Conservation (phyloP, 345 rosid genomes). For the Atalantia buxifolia region DNA sequence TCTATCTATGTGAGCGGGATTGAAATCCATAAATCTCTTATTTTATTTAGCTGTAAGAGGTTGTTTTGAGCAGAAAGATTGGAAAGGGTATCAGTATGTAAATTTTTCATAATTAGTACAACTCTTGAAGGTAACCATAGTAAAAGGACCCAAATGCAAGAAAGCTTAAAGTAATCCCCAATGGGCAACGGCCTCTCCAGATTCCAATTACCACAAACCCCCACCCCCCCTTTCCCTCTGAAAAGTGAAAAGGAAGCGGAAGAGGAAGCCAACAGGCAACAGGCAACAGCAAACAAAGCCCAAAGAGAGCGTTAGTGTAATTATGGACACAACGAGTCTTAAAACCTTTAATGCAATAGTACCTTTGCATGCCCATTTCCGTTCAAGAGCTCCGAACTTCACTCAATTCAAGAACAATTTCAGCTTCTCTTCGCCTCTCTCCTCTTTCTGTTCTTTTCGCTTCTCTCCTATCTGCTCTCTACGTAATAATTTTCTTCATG, state of each 20-base stretch:
- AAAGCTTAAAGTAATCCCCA: not conserved
- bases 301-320: not conserved
- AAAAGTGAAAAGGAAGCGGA: not conserved
- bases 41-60: not conserved
- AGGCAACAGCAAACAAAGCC: not conserved
- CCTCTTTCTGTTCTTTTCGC: slow-evolving; percentile 16
- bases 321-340: slow-evolving; percentile 21
- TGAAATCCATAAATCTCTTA: not conserved
- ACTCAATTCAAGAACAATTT: slow-evolving; percentile 29
- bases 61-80: not conserved
- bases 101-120: too few species aligned
- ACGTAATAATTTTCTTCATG: slow-evolving; percentile 21
- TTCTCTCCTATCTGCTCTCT: slow-evolving; percentile 36
- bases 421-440: slow-evolving; percentile 16
- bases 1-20: too few species aligned
- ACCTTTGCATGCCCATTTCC: slow-evolving; percentile 27
- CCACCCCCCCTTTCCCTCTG: not conserved
- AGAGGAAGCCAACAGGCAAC: not conserved
- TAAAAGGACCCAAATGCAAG: not conserved
- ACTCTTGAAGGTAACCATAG: not conserved
- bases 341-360: slow-evolving; percentile 36
- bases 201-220: too few species aligned
- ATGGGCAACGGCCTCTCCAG: not conserved
- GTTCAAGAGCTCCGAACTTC: slow-evolving; percentile 27
- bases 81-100: not conserved